phyloP scores from a whole-genome alignment of 306 rosid genomes.

The Luffa acutangula region DNA sequence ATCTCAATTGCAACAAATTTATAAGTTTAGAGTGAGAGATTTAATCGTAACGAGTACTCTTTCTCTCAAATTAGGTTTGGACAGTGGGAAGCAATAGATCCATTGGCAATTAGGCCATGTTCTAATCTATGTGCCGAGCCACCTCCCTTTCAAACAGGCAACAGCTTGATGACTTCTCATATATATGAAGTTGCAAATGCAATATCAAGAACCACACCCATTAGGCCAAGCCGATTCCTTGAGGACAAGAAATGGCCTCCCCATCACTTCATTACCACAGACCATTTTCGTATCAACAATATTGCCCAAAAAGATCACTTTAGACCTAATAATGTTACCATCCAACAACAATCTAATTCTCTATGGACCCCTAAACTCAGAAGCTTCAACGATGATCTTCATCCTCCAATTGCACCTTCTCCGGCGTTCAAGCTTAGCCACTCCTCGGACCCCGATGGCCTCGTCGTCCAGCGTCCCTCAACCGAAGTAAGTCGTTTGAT shows the following conservation, averaged over 20 bases:
- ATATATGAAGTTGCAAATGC: conserved; percentile 4
- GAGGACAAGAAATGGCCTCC: conserved; percentile 31
- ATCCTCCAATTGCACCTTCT: neutral
- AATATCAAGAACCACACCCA: conserved; percentile 12
- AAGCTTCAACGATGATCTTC: conserved; percentile 12
- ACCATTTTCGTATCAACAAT: conserved; percentile 4
- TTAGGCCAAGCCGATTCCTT: conserved; percentile 16
- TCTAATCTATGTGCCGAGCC: neutral
- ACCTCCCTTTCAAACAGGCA: neutral
- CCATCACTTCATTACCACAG: neutral
- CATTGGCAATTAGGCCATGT: conserved; percentile 1
- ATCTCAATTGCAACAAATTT: too few relatives aligned
- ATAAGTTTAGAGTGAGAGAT: too few relatives aligned
- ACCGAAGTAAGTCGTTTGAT: neutral
- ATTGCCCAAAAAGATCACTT: conserved; percentile 2
- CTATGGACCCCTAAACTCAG: conserved; percentile 14
- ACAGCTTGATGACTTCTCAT: neutral
- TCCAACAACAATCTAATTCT: conserved; percentile 9
- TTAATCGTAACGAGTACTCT: neutral
- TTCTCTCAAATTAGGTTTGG: neutral
- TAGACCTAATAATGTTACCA: neutral
- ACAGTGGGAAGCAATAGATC: neutral
- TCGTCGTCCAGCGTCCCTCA: neutral
- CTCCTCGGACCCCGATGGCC: neutral
- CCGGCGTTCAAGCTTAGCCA: conserved; percentile 11